phyloP scores from a whole-genome alignment of 2,329 filamentous ascomycete species.

The Sporothrix luriei region DNA sequence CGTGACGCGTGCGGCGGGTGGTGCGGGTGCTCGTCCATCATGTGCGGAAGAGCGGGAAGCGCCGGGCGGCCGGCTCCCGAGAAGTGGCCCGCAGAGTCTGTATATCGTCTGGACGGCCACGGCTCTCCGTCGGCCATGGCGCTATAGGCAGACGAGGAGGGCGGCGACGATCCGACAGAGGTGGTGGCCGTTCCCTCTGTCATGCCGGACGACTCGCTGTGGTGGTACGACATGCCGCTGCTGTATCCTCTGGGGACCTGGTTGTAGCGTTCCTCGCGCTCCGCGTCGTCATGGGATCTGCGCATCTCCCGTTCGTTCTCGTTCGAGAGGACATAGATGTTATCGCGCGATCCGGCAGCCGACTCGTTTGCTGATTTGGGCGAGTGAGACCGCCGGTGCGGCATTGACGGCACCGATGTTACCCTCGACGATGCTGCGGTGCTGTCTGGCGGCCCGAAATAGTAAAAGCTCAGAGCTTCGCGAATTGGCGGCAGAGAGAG shows the following conservation, averaged over 20 bases:
- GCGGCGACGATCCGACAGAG: conserved; percentile 20
- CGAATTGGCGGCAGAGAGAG: conserved; percentile 8
- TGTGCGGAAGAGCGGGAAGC: background rate
- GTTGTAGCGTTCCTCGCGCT: conserved; percentile 16
- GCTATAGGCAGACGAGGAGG: conserved; percentile 15
- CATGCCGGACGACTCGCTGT: background rate
- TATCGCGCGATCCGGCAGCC: background rate
- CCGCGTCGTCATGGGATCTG: background rate
- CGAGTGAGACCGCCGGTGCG: background rate
- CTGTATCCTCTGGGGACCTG: conserved; percentile 13
- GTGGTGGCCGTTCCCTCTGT: background rate
- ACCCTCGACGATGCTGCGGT: conserved; percentile 10
- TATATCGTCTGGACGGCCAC: background rate
- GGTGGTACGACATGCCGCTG: conserved; percentile 11
- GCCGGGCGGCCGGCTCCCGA: background rate
- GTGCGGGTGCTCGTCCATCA: background rate
- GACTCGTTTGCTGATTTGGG: conserved; percentile 4
- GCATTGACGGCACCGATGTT: background rate
- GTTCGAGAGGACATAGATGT: conserved; percentile 12
- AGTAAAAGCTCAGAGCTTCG: conserved; percentile 12
- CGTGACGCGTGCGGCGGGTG: background rate
- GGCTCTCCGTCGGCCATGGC: conserved; percentile 6
- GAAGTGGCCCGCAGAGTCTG: background rate
- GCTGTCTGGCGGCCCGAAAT: background rate
- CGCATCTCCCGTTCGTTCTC: conserved; percentile 13